These are phyloP conservation scores for Coleophoma crateriformis DNA, from an alignment of 2,329 filamentous ascomycete species.

Conservation along the genomic window DNA sequence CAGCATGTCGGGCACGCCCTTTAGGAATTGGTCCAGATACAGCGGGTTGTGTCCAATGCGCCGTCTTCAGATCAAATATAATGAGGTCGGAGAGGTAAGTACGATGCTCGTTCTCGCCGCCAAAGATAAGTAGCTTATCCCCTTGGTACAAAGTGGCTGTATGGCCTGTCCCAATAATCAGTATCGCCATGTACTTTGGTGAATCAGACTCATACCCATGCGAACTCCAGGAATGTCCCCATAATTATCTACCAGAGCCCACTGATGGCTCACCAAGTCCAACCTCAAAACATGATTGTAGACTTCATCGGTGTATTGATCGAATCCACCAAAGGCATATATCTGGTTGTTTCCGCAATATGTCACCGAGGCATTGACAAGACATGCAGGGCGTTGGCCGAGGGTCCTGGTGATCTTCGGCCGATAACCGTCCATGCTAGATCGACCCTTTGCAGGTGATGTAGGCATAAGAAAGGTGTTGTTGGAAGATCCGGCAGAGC, in stretches of 20 bases:
- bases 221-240: conserved; percentile 94
- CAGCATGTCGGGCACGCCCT: conserved; percentile 87
- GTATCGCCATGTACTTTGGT: too few species aligned
- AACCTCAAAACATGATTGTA: conserved; percentile 95
- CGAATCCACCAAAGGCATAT: conserved; percentile 96
- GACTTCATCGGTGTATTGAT: conserved; percentile 97
- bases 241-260: conserved; percentile 97
- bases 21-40: conserved; percentile 80
- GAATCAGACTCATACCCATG: conserved; percentile 63
- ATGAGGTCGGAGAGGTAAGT: conserved; percentile 95
- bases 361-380: conserved; percentile 98
- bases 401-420: conserved; percentile 77
- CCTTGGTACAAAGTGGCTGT: conserved; percentile 92
- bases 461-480: conserved; percentile 91
- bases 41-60: conserved; percentile 91
- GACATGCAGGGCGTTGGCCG: conserved; percentile 80
- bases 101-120: conserved; percentile 95
- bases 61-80: conserved; percentile 89
- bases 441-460: conserved; percentile 65
- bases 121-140: conserved; percentile 93
- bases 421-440: conserved; percentile 68
- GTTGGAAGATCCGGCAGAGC: conserved; percentile 51
- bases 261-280: conserved; percentile 82
- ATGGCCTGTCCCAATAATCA: conserved; percentile 56
- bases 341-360: conserved; percentile 97